A percentile compares a stretch with the other conserved stretches of the same genome.
These are phyloP conservation scores for Dryas integrifolia DNA, from an alignment of 331 rosid genomes.

Conservation along the genomic window DNA sequence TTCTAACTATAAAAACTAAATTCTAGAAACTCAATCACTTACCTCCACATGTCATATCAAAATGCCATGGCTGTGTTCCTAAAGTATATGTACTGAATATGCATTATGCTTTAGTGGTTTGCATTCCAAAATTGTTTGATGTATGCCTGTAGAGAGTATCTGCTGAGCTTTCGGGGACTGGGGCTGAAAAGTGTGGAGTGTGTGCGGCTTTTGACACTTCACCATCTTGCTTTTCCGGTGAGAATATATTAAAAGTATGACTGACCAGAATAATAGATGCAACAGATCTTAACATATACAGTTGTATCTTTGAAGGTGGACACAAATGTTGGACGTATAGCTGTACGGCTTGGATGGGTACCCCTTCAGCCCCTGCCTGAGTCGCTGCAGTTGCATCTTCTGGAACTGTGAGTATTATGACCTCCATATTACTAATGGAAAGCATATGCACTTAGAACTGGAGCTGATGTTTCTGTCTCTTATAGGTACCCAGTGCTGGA, in stretches of 20 bases:
- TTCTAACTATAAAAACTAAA: constrained; percentile 23
- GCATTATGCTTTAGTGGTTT: constrained; percentile 14
- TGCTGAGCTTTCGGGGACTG: constrained; percentile 87
- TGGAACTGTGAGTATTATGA: constrained; percentile 74
- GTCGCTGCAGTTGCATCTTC: constrained; percentile 96
- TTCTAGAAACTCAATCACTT: constrained; percentile 1
- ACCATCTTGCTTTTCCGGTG: constrained; percentile 99
- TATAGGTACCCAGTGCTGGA: constrained; percentile 95
- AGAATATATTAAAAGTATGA: constrained; percentile 38
- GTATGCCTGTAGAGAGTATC: constrained; percentile 65
- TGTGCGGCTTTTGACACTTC: constrained; percentile 95
- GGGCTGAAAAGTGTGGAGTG: constrained; percentile 99
- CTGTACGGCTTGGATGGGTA: constrained; percentile 99
- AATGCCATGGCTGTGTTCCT: constrained; percentile 19
- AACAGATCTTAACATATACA: constrained; percentile 24
- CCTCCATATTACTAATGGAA: constrained; percentile 11
- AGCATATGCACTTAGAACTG: constrained; percentile 17
- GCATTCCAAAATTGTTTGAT: constrained; percentile 4
- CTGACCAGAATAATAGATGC: constrained; percentile 15
- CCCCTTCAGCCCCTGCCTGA: constrained; percentile 99
- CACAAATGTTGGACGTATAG: constrained; percentile 99
- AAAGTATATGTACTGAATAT: constrained; percentile 2
- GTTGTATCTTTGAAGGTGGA: constrained; percentile 65
- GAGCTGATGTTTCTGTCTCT: constrained; percentile 36
- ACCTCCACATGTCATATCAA: constrained; percentile 21